Base-by-base conservation (phyloP, 2,329 filamentous ascomycete species). In the Pseudogymnoascus sp. region DNA sequence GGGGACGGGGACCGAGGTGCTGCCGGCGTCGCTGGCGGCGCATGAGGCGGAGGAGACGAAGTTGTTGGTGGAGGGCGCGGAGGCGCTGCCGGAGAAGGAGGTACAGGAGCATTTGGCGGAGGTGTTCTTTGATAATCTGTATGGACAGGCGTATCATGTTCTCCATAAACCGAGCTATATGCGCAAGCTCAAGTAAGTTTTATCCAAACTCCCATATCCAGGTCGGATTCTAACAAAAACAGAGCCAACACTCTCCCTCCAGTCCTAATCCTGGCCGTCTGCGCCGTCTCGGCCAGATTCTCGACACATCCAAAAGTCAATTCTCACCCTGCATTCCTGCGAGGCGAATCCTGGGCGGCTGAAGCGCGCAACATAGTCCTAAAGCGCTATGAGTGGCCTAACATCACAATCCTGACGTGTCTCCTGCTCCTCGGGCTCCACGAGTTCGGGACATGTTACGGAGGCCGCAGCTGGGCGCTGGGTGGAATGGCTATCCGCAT, bases 151-250 rank as follows among this genome's bases (percentile, higher is more conserved):
- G 36, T 99, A 97, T 74, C 90, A 96, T 67, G 79, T 99, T 18
- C 84, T 99, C 8, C 95, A 99, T 76, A 97, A 97, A 73, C 93
- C 95, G 38, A 97, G 93, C 73, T 97, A 96, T 74, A 96, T 97
- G 89, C 85, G 93, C 65, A 91, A 91, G 70, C 75, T 95, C 62
- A 85, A 81, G 87, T 88, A 76, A 66, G 84, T 78, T 31, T 37
- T 40, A 31, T 37, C 18, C 25, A 3, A 18, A 12, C 21, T 28
- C 14, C 14, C 1, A 5, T 31, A 59, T 14, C 46, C 21, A 21
- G 46, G 14, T 63, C 65, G 66, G 42, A 68, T 62, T 69, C 68
- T 21, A 61, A 34, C 46, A 53, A 53, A 62, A 66, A 34, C 66
- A 91, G 88, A 70, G 83, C 87, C 64, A 89, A 90, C 31, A 88